Evolutionary conservation across 176 grass and related monocot species (phyloP).

Genomic region (Musa troglodytarum): DNA sequence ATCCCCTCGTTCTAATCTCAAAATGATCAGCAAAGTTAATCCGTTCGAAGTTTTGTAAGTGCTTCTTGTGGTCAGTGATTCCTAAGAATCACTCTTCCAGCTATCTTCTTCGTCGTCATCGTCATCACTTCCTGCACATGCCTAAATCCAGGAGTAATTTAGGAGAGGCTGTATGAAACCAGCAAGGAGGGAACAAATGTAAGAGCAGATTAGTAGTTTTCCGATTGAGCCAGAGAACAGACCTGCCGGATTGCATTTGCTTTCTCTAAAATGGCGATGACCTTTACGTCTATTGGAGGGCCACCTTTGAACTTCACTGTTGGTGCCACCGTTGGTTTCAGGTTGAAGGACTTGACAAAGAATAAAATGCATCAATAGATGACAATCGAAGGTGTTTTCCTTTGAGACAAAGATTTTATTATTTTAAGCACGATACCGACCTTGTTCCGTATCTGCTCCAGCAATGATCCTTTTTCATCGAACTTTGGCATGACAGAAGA

Average conservation of each 20-base stretch:
- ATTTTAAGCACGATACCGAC: slow-evolving; percentile 25
- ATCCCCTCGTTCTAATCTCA: too few relatives aligned
- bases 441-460: slow-evolving; percentile 87
- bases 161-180: background rate
- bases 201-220: slow-evolving; percentile 8
- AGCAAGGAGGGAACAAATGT: slow-evolving; percentile 1
- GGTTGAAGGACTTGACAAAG: slow-evolving; percentile 55
- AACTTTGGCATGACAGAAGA: slow-evolving; percentile 37
- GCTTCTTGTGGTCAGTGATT: background rate
- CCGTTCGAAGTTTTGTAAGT: too few relatives aligned
- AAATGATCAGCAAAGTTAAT: too few relatives aligned
- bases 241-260: slow-evolving; percentile 95
- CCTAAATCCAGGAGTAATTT: background rate
- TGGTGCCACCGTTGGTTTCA: slow-evolving; percentile 64
- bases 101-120: background rate
- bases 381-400: slow-evolving; percentile 1
- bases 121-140: slow-evolving; percentile 14
- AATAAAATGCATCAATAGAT: slow-evolving; percentile 7
- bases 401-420: background rate
- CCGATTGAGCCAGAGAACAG: background rate
- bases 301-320: slow-evolving; percentile 67
- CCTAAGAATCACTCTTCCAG: slow-evolving; percentile 10
- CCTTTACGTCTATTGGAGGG: slow-evolving; percentile 68
- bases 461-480: slow-evolving; percentile 42
- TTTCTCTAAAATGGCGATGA: slow-evolving; percentile 85